Conservation (phyloP, 163 green algal species). For the Prototheca wickerhamii region DNA sequence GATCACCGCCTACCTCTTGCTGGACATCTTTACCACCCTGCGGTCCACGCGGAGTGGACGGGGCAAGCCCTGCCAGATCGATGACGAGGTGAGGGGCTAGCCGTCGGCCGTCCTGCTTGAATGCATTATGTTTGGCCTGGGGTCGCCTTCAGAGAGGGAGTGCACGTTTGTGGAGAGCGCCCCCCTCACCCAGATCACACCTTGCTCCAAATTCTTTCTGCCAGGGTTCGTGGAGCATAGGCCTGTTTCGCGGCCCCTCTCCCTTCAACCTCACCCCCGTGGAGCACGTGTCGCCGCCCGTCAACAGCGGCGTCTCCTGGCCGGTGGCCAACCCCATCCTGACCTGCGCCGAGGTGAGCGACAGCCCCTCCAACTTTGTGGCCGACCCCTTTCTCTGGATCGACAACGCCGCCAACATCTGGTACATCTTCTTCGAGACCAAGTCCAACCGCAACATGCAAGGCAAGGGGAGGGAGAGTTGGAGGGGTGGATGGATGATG, state of each 20-base stretch:
- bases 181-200: not conserved
- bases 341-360: conserved; percentile 17
- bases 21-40: not conserved
- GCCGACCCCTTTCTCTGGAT: conserved; percentile 21
- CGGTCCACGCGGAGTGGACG: not conserved
- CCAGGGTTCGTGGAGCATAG: conserved; percentile 27
- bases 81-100: not conserved
- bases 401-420: not conserved
- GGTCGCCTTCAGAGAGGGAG: not conserved
- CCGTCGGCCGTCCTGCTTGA: too few species aligned
- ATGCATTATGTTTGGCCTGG: not conserved
- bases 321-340: conserved; percentile 23
- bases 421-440: conserved; percentile 28
- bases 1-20: too few species aligned
- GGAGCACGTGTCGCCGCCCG: conserved; percentile 1
- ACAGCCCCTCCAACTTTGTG: conserved; percentile 19
- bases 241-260: conserved; percentile 20
- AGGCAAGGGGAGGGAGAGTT: not conserved
- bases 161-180: not conserved
- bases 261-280: conserved; percentile 19
- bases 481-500: not conserved
- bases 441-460: conserved; percentile 12
- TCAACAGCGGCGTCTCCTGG: conserved; percentile 5
- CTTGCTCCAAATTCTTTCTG: not conserved
- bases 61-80: not conserved